These are phyloP conservation scores for Phlyctochytrium arcticum DNA, from an alignment of 192 early-diverging fungal species.

Conservation along the genomic window DNA sequence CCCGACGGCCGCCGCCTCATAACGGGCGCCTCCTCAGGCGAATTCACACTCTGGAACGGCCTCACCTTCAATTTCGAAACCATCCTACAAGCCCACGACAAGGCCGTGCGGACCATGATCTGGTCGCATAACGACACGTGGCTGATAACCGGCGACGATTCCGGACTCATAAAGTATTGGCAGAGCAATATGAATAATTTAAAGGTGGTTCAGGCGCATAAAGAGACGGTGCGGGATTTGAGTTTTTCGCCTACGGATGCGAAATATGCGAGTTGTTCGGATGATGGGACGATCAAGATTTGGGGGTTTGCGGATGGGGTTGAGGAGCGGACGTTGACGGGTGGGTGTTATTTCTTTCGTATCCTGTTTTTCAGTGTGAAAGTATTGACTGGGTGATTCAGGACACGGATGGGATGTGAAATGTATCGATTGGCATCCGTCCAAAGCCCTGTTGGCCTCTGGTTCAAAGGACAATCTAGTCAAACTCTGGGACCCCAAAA, in stretches of 20 bases:
- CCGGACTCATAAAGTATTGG: conserved; percentile 96
- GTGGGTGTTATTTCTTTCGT: no score
- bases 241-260: conserved; percentile 89
- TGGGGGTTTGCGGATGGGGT: conserved; percentile 87
- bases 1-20: conserved; percentile 93
- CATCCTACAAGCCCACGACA: conserved; percentile 93
- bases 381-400: conserved; percentile 6
- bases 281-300: conserved; percentile 93
- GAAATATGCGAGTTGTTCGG: conserved; percentile 92
- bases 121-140: conserved; percentile 96
- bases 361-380: not conserved
- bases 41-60: conserved; percentile 97
- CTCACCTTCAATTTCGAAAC: conserved; percentile 98
- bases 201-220: conserved; percentile 82
- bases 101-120: conserved; percentile 89
- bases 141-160: conserved; percentile 90
- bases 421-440: conserved; percentile 96
- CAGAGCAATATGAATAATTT: conserved; percentile 93
- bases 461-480: conserved; percentile 93
- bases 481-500: conserved; percentile 97
- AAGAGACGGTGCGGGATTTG: conserved; percentile 83
- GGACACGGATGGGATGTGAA: conserved; percentile 98
- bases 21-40: conserved; percentile 88
- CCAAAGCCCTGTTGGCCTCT: conserved; percentile 86
- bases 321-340: conserved; percentile 73